These are phyloP conservation scores for Candida sanyaensis DNA, from an alignment of 1,139 yeast genomes.

Conservation along the genomic window DNA sequence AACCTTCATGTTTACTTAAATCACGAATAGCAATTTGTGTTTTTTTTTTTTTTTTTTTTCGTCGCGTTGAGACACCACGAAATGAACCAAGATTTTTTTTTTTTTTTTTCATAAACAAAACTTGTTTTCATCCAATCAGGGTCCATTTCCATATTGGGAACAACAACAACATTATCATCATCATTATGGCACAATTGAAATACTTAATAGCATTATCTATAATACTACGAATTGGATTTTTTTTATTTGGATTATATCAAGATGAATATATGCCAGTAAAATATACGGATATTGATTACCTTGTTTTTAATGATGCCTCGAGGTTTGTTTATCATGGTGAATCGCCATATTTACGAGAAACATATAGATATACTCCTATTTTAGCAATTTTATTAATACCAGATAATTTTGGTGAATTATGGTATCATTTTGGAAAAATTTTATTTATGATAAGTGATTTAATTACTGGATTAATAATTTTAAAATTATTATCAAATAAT, in stretches of 20 bases:
- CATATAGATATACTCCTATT: conserved; percentile 91
- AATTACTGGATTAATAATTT: conserved; percentile 72
- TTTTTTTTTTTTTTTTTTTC: too few relatives aligned
- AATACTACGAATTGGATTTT: conserved; percentile 61
- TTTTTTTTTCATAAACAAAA: too few relatives aligned
- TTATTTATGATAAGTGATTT: conserved; percentile 78
- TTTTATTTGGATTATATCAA: conserved; percentile 84
- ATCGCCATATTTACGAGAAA: conserved; percentile 83
- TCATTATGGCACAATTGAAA: conserved; percentile 8
- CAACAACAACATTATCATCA: not conserved
- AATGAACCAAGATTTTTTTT: too few relatives aligned
- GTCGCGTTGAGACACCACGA: too few relatives aligned
- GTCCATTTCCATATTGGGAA: too few relatives aligned
- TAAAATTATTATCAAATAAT: conserved; percentile 30
- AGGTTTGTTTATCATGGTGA: conserved; percentile 58
- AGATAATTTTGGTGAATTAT: conserved; percentile 42
- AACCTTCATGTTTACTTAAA: too few relatives aligned
- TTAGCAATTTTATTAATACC: conserved; percentile 83
- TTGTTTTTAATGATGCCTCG: conserved; percentile 93
- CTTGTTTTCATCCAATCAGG: too few relatives aligned
- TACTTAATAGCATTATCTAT: conserved; percentile 25
- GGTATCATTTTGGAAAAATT: conserved; percentile 76
- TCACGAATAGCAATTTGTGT: too few relatives aligned
- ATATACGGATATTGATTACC: conserved; percentile 92
- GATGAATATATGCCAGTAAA: conserved; percentile 77